These are phyloP conservation scores for Boletus vermiculosoides DNA, from an alignment of 768 basidiomycete species.

Conservation along the genomic window DNA sequence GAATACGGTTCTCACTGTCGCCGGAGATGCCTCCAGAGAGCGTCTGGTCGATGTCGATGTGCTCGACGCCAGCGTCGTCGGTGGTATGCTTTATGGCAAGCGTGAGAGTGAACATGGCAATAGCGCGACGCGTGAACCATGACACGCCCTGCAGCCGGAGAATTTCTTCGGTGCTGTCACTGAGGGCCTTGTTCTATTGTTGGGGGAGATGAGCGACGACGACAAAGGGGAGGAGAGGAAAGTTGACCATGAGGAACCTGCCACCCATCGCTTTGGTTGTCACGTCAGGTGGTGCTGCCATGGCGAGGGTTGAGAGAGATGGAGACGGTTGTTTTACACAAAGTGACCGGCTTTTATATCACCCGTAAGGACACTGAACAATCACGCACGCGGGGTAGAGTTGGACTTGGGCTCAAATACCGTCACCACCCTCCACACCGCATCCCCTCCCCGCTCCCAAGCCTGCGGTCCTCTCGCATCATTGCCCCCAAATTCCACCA, in stretches of 20 bases:
- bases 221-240: background rate
- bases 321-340: background rate
- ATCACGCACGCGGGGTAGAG: background rate
- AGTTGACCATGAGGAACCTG: constrained; percentile 57
- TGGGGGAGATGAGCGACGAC: constrained; percentile 1
- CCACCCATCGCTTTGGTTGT: constrained; percentile 61
- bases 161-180: constrained; percentile 60
- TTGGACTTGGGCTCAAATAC: constrained; percentile 43
- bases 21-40: constrained; percentile 62
- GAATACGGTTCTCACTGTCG: constrained; percentile 53
- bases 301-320: constrained; percentile 27
- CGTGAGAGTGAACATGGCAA: constrained; percentile 55
- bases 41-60: constrained; percentile 64
- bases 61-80: constrained; percentile 57
- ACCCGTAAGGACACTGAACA: background rate
- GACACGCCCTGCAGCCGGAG: constrained; percentile 68
- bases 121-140: constrained; percentile 69
- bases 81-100: constrained; percentile 64
- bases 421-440: constrained; percentile 73
- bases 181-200: constrained; percentile 64
- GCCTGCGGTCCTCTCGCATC: constrained; percentile 78
- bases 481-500: constrained; percentile 83
- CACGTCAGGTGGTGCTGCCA: constrained; percentile 65
- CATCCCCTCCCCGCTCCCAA: constrained; percentile 85
- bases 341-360: constrained; percentile 6